Conservation (phyloP, 2,329 filamentous ascomycete species). For the Tricladium varicosporioides region DNA sequence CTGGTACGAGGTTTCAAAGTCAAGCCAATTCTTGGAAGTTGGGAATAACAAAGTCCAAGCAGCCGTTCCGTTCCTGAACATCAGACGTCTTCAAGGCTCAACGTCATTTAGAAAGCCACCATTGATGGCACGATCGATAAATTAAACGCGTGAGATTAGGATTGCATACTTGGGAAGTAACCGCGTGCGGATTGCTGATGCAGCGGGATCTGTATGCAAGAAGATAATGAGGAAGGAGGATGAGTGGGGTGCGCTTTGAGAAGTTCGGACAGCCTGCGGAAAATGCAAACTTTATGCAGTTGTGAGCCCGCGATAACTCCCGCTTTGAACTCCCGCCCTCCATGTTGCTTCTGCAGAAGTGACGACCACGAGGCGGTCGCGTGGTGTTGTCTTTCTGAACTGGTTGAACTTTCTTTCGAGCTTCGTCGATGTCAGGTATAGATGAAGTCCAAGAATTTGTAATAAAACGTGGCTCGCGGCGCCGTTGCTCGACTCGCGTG, state of each 20-base stretch:
- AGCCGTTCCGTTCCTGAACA: too few relatives aligned
- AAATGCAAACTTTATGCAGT: background rate
- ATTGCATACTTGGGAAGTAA: background rate
- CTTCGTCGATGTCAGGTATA: background rate
- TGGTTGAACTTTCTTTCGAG: too few relatives aligned
- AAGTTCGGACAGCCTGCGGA: background rate
- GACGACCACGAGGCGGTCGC: background rate
- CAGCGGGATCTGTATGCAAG: background rate
- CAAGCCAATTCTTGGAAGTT: background rate
- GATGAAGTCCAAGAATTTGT: background rate
- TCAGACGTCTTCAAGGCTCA: too few relatives aligned
- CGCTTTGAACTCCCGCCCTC: background rate
- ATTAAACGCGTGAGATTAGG: background rate
- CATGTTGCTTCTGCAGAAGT: too few relatives aligned
- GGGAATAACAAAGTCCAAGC: background rate
- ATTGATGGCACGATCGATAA: background rate
- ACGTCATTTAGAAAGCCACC: background rate
- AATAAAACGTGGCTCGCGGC: background rate
- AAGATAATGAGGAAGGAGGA: background rate
- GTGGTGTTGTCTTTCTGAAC: background rate
- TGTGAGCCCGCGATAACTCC: background rate
- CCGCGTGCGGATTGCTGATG: background rate
- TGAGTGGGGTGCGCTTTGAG: background rate
- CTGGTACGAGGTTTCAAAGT: constrained; percentile 3
- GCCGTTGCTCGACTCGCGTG: background rate